Base-by-base conservation (phyloP, 352 stramenopile genomes). In the Globisporangium acanthophoron region DNA sequence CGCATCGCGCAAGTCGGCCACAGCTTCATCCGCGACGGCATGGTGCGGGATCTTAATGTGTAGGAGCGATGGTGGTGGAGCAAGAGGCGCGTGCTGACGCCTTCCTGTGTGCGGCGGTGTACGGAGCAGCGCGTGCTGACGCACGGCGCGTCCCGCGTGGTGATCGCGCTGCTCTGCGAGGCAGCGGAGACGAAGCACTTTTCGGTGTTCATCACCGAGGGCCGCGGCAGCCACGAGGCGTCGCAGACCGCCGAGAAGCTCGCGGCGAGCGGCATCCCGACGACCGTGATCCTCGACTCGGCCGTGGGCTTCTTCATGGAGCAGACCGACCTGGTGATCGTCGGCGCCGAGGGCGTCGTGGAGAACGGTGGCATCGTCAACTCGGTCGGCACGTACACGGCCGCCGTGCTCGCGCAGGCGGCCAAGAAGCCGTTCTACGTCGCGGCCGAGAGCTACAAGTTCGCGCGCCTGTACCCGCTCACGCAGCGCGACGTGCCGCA, bases 351-450 rank as follows among this genome's bases (percentile, higher is more conserved):
- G 62, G 96, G 95, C 24, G 94, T 99, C 27, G 85, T 98, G 21
- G 97, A 99, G 73, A 99, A 99, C 68, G 97, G 97, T 13, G 97
- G 96, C 5, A 94, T 98, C 62, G 90, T 99, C 54, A 99, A 99
- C 73, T 98, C 97, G 67, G 87, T 99, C 51, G 97, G 97, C 21
- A 99, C 97, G 18, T 98, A 97, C 73, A 89, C 91, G 18, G 79
- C 97, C 39, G 97, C 95, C 0, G 82, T 98, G 47, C 90, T 98
- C 65, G 96, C 97, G 7, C 90, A 98, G 66, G 94, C 96, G 31
- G 79, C 97, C 67, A 96, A 96, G 46, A 98, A 98, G 56, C 96
- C 97, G 15, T 97, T 99, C 69, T 99, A 99, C 82, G 97, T 99
- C 16, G 96, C 96, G 0, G 96, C 96, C 4, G 96, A 99, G 74